These are phyloP conservation scores for Paecilomyces niveus DNA, from an alignment of 2,329 filamentous ascomycete genomes.

Conservation along the genomic window DNA sequence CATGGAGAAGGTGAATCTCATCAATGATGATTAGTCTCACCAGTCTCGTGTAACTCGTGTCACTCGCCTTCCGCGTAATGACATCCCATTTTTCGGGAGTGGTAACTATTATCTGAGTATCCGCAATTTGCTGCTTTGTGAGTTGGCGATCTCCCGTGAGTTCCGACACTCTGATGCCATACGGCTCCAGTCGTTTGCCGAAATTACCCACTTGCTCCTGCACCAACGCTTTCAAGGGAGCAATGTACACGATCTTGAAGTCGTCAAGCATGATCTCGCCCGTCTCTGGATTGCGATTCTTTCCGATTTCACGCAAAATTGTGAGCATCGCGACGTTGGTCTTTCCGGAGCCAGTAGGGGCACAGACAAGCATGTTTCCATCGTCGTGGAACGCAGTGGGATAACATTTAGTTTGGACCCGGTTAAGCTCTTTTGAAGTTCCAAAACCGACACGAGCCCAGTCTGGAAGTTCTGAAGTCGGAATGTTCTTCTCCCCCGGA, in stretches of 20 bases:
- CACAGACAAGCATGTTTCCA: constrained; percentile 96
- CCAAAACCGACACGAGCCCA: constrained; percentile 88
- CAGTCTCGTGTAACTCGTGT: constrained; percentile 94
- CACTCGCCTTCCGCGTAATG: constrained; percentile 94
- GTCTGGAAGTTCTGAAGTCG: constrained; percentile 80
- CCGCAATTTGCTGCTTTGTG: constrained; percentile 95
- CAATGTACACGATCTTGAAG: constrained; percentile 98
- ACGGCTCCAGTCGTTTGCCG: constrained; percentile 80
- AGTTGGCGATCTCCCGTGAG: constrained; percentile 95
- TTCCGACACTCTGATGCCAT: constrained; percentile 89
- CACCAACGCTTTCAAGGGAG: constrained; percentile 88
- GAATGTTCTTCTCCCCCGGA: constrained; percentile 71
- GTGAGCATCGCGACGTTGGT: constrained; percentile 98
- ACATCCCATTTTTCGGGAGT: constrained; percentile 99
- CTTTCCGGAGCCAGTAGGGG: constrained; percentile 94
- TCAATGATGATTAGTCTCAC: constrained; percentile 94
- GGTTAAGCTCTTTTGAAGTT: constrained; percentile 78
- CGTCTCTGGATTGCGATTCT: constrained; percentile 79
- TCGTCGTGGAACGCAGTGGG: constrained; percentile 87
- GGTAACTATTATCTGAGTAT: constrained; percentile 96
- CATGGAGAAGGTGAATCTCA: constrained; percentile 94
- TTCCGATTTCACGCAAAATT: constrained; percentile 93
- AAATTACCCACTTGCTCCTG: constrained; percentile 99
- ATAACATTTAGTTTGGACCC: constrained; percentile 91
- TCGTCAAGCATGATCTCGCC: constrained; percentile 93